A percentile compares a stretch with the other conserved stretches of the same genome.
phyloP scores from a whole-genome alignment of 306 rosid species.

The Castanopsis chinensis region DNA sequence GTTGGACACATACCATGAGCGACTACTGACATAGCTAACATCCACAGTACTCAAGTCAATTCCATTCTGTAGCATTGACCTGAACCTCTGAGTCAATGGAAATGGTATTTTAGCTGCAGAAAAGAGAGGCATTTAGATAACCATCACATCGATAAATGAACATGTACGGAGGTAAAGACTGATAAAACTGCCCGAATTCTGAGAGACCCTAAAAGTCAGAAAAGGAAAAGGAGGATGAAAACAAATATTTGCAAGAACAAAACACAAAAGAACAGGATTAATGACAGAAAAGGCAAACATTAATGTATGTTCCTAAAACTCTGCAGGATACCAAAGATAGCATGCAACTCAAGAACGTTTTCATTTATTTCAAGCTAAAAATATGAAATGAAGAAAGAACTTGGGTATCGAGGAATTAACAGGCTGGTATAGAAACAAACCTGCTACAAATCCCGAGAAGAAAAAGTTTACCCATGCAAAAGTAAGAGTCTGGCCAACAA shows the following conservation, averaged over 20 bases:
- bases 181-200: no score
- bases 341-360: neutral
- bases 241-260: neutral
- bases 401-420: neutral
- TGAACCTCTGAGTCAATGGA: slow-evolving; percentile 94
- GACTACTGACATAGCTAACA: slow-evolving; percentile 99
- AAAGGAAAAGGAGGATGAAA: neutral
- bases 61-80: slow-evolving; percentile 97
- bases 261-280: neutral
- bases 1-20: slow-evolving; percentile 69
- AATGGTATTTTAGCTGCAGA: slow-evolving; percentile 95
- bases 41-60: slow-evolving; percentile 99
- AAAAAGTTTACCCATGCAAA: slow-evolving; percentile 99
- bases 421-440: slow-evolving; percentile 35
- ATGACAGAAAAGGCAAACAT: slow-evolving; percentile 1
- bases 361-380: neutral
- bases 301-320: neutral
- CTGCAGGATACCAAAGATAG: slow-evolving; percentile 3
- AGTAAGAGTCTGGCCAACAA: slow-evolving; percentile 84
- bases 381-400: neutral
- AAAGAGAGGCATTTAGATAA: slow-evolving; percentile 15
- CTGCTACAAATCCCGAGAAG: slow-evolving; percentile 99
- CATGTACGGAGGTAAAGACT: neutral
- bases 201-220: neutral
- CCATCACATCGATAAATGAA: neutral